These are phyloP conservation scores for Gossypium bickii DNA, from an alignment of 345 rosid species.

Conservation along the genomic window DNA sequence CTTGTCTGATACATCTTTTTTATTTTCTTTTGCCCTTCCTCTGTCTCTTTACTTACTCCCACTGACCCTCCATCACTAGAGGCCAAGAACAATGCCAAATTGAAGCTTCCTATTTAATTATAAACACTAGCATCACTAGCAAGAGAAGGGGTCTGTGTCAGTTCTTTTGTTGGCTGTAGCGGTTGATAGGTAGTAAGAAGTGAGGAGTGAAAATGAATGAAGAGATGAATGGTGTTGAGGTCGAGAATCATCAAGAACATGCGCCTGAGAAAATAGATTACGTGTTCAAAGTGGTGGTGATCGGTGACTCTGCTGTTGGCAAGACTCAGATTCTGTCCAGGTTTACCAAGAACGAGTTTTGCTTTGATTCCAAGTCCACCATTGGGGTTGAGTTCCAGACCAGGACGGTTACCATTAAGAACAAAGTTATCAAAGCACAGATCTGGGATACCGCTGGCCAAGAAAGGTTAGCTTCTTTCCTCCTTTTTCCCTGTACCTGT, in stretches of 20 bases:
- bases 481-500: background rate
- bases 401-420: constrained; percentile 52
- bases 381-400: constrained; percentile 89
- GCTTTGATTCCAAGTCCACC: constrained; percentile 72
- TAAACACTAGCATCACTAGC: background rate
- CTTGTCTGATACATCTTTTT: constrained; percentile 3
- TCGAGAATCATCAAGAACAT: constrained; percentile 18
- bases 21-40: background rate
- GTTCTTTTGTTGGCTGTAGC: background rate
- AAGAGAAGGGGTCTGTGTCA: background rate
- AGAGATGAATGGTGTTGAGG: constrained; percentile 59
- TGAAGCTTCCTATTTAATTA: background rate
- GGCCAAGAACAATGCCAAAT: constrained; percentile 4
- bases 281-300: constrained; percentile 75
- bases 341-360: constrained; percentile 66
- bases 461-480: constrained; percentile 49
- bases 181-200: background rate
- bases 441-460: constrained; percentile 99
- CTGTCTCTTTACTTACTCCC: constrained; percentile 8
- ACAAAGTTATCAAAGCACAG: constrained; percentile 78
- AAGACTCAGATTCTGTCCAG: constrained; percentile 75
- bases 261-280: constrained; percentile 57
- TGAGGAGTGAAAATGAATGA: constrained; percentile 37
- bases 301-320: constrained; percentile 82
- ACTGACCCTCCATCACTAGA: constrained; percentile 10